Percentiles rank a stretch among this genome's conserved stretches.
These are phyloP conservation scores for Neurospora sp. DNA, from an alignment of 495 filamentous ascomycete genomes.

Conservation along the genomic window DNA sequence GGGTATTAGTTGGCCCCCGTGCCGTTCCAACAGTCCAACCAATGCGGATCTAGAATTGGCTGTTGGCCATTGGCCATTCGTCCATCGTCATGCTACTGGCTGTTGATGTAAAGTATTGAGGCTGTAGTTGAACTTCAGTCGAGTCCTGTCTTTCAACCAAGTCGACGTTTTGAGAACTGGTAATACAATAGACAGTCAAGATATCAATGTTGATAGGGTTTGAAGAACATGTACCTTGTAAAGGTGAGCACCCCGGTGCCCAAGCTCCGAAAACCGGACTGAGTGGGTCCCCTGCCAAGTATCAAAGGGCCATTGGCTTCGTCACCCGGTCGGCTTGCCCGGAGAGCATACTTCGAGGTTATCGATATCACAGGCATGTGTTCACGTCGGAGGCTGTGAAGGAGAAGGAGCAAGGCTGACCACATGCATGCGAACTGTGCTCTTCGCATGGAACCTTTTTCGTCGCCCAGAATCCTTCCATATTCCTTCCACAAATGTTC, in stretches of 20 bases:
- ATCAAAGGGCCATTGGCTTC: not conserved
- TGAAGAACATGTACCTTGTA: not conserved
- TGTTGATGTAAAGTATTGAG: not conserved
- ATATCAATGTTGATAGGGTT: not conserved
- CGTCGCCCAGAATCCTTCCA: not conserved
- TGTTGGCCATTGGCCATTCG: not conserved
- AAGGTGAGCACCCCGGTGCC: not conserved
- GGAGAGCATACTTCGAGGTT: not conserved
- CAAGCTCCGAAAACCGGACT: not conserved
- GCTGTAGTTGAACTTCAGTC: not conserved
- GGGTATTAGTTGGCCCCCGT: not conserved
- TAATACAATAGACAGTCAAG: not conserved
- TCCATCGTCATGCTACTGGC: not conserved
- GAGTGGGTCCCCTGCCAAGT: not conserved
- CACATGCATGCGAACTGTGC: not conserved
- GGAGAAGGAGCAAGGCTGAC: not conserved
- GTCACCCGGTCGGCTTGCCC: not conserved
- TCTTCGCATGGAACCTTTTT: not conserved
- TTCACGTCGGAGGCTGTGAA: not conserved
- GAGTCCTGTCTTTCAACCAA: not conserved
- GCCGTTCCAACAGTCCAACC: not conserved
- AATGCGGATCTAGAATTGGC: not conserved
- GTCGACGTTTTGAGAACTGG: not conserved
- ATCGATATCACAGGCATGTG: not conserved
- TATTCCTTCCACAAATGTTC: not conserved